Conservation (phyloP, 148 eudicot species). For the Nepenthes gracilis region DNA sequence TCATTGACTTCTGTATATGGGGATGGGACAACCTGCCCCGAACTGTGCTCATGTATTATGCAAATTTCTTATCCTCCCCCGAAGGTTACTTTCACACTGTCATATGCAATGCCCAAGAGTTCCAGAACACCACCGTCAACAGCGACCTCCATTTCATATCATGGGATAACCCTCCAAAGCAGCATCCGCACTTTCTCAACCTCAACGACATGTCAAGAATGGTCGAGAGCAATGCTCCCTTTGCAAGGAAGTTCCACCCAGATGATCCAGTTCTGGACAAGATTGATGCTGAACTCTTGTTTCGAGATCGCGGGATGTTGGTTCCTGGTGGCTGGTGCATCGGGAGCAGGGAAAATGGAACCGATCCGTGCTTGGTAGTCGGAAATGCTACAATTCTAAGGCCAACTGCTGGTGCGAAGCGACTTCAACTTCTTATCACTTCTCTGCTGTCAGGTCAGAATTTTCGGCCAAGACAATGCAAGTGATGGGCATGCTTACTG, state of each 20-base stretch:
- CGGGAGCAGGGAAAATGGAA: constrained; percentile 33
- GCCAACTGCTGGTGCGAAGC: constrained; percentile 34
- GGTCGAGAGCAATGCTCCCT: constrained; percentile 43
- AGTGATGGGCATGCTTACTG: constrained; percentile 11
- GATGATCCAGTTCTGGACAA: constrained; percentile 40
- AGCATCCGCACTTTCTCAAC: constrained; percentile 49
- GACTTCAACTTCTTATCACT: constrained; percentile 31
- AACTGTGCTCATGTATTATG: constrained; percentile 44
- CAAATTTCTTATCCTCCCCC: constrained; percentile 49
- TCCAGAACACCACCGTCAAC: constrained; percentile 44
- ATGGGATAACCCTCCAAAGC: constrained; percentile 58
- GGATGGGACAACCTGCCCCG: constrained; percentile 60
- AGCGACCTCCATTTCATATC: constrained; percentile 49
- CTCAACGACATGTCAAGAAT: constrained; percentile 32
- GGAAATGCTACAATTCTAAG: constrained; percentile 37
- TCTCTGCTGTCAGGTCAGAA: constrained; percentile 31
- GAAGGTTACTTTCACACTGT: constrained; percentile 59
- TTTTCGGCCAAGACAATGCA: constrained; percentile 40
- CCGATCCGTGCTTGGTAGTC: constrained; percentile 35
- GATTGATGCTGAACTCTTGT: constrained; percentile 41
- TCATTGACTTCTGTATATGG: constrained; percentile 54
- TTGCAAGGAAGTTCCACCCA: constrained; percentile 42
- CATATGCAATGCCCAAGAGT: constrained; percentile 42
- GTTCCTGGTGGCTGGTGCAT: constrained; percentile 58
- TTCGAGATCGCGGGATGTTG: constrained; percentile 32